Conservation (phyloP, 148 eudicot species). For the Nepenthes gracilis region DNA sequence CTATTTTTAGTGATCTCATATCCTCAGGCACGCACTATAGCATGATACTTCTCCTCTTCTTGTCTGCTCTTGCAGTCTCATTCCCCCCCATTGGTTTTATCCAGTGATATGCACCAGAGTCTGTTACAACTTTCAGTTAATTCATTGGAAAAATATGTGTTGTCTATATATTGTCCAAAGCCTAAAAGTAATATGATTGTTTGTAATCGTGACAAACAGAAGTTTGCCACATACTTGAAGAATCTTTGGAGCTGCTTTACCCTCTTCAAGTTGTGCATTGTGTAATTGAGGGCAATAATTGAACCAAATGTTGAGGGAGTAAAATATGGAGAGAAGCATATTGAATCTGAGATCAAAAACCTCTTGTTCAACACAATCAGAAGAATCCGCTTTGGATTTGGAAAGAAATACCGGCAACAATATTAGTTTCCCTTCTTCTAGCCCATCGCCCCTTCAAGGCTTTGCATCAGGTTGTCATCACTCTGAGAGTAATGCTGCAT, state of each 20-base stretch:
- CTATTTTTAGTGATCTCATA: too few relatives aligned
- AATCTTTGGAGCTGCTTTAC: background rate
- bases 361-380: slow-evolving; percentile 32
- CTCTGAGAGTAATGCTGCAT: slow-evolving; percentile 48
- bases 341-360: slow-evolving; percentile 25
- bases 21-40: too few relatives aligned
- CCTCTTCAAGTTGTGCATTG: background rate
- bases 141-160: too few relatives aligned
- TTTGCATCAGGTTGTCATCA: slow-evolving; percentile 34
- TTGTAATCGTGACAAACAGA: background rate
- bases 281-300: background rate
- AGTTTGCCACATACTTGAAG: background rate
- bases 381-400: slow-evolving; percentile 44
- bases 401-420: slow-evolving; percentile 23
- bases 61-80: too few relatives aligned
- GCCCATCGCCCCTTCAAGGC: slow-evolving; percentile 26
- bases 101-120: too few relatives aligned
- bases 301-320: slow-evolving; percentile 7
- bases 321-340: slow-evolving; percentile 19
- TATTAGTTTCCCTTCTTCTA: slow-evolving; percentile 15
- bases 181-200: too few relatives aligned
- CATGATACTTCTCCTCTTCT: too few relatives aligned
- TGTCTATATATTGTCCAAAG: too few relatives aligned
- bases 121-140: too few relatives aligned
- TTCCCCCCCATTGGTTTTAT: too few relatives aligned